A percentile compares a stretch with the other conserved stretches of the same genome.
These are phyloP conservation scores for Gossypium stocksii DNA, from an alignment of 345 rosid species.

Conservation along the genomic window DNA sequence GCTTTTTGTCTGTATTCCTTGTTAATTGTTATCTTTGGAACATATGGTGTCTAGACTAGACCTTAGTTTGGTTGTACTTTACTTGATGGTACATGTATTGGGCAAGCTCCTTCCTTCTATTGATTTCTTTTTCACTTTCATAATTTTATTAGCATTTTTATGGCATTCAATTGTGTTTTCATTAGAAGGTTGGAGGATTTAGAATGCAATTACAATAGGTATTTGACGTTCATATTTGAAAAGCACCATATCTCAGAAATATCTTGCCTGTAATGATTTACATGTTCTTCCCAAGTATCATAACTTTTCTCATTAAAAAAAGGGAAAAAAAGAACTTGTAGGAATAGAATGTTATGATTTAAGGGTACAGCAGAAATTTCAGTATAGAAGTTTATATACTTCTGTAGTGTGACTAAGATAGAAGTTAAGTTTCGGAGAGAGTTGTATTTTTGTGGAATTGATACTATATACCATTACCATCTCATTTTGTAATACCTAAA, in stretches of 20 bases:
- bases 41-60: neutral
- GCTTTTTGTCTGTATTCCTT: neutral
- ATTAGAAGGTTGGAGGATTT: neutral
- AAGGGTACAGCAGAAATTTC: neutral
- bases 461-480: neutral
- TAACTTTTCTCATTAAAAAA: neutral
- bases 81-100: neutral
- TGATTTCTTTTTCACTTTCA: neutral
- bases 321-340: neutral
- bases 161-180: neutral
- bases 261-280: neutral
- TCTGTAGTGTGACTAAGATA: neutral
- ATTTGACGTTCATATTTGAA: slow-evolving; percentile 1
- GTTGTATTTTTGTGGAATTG: neutral
- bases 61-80: neutral
- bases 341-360: neutral
- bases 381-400: neutral
- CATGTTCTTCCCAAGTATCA: neutral
- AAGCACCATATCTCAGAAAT: neutral
- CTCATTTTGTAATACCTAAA: neutral
- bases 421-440: neutral
- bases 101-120: neutral
- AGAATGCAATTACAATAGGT: neutral
- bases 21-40: neutral
- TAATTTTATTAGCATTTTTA: neutral